A percentile compares a stretch with the other conserved stretches of the same genome.
Evolutionary conservation across 2,329 filamentous ascomycete species (phyloP).

Genomic region (Davidsoniella australis): DNA sequence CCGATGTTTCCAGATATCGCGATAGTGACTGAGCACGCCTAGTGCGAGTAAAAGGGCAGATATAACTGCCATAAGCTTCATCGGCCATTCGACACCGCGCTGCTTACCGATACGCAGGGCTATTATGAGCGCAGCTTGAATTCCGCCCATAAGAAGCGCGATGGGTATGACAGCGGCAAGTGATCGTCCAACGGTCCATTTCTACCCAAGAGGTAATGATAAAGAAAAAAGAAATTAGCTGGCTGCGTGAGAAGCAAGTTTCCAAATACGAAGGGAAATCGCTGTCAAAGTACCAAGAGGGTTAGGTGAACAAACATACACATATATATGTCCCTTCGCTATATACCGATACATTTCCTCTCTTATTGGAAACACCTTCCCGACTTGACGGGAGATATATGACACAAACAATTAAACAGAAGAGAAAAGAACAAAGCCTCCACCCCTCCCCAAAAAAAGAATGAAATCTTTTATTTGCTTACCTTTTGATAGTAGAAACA

Average conservation of each 20-base stretch:
- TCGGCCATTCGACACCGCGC: slow-evolving; percentile 37
- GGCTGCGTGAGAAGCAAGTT: no score
- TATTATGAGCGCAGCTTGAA: slow-evolving; percentile 42
- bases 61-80: slow-evolving; percentile 48
- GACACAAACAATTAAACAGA: neutral
- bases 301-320: neutral
- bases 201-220: slow-evolving; percentile 19
- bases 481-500: slow-evolving; percentile 27
- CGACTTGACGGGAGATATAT: neutral
- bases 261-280: neutral
- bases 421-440: slow-evolving; percentile 1
- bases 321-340: neutral
- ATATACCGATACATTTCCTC: neutral
- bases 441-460: no score
- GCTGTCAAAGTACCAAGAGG: neutral
- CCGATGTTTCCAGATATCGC: slow-evolving; percentile 48
- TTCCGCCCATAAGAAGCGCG: slow-evolving; percentile 37
- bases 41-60: slow-evolving; percentile 45
- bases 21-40: slow-evolving; percentile 51
- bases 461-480: slow-evolving; percentile 10
- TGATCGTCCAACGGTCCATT: slow-evolving; percentile 34
- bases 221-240: no score
- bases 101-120: slow-evolving; percentile 30
- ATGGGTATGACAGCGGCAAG: slow-evolving; percentile 32
- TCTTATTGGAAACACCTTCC: neutral